A percentile compares a stretch with the other conserved stretches of the same genome.
Evolutionary conservation across 768 basidiomycete species (phyloP).

Genomic region (Boletus tomentosulus): DNA sequence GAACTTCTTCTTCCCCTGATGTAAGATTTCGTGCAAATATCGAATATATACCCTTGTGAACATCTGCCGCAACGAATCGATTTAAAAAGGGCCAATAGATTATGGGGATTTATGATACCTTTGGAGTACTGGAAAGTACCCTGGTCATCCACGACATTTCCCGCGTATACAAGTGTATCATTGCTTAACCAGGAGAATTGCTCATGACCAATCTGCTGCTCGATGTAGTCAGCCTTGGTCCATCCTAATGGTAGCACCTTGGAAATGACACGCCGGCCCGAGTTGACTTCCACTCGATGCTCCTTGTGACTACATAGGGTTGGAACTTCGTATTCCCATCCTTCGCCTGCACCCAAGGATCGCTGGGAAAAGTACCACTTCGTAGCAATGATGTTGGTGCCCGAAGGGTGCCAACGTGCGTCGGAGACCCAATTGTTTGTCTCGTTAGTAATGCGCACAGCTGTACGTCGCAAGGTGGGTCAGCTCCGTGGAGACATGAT

Average conservation of each 20-base stretch:
- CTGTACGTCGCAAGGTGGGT: conserved; percentile 19
- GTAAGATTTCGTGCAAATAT: conserved; percentile 68
- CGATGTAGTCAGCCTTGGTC: conserved; percentile 53
- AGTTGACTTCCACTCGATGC: conserved; percentile 33
- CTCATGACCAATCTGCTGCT: conserved; percentile 73
- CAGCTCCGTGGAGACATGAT: conserved; percentile 1
- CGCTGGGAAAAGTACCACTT: conserved; percentile 71
- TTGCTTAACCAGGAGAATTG: conserved; percentile 60
- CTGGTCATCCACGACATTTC: conserved; percentile 52
- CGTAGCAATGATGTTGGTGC: conserved; percentile 60
- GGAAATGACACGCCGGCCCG: conserved; percentile 52
- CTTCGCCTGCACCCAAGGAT: conserved; percentile 68
- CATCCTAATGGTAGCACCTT: conserved; percentile 59
- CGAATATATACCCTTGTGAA: conserved; percentile 66
- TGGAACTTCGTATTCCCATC: conserved; percentile 63
- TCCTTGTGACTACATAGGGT: conserved; percentile 2
- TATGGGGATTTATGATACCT: conserved; percentile 35
- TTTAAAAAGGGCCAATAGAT: background rate
- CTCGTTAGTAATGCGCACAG: conserved; percentile 61
- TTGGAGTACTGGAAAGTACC: conserved; percentile 58
- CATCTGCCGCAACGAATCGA: conserved; percentile 39
- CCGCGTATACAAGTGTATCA: conserved; percentile 60
- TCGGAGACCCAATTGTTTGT: conserved; percentile 71
- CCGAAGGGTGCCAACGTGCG: conserved; percentile 66
- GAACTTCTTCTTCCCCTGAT: conserved; percentile 43